Percentiles rank a stretch among this genome's conserved stretches.
Conservation (phyloP, 225 moss, liverwort and hornwort species). For the Marchantia polymorpha region DNA sequence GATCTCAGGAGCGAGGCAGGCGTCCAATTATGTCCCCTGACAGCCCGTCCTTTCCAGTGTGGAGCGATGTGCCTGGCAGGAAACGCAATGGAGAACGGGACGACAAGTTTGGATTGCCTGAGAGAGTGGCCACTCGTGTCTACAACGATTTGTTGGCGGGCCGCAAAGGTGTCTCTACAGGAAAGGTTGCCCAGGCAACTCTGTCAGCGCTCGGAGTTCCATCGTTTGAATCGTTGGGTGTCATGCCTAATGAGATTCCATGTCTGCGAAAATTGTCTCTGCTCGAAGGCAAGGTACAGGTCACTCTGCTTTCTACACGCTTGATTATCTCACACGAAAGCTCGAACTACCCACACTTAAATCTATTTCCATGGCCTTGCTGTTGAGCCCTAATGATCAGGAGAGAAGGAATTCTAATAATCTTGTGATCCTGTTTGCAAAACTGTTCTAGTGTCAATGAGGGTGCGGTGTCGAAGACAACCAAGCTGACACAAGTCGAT, state of each 20-base stretch:
- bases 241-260: conserved; percentile 68
- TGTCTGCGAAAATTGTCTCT: conserved; percentile 75
- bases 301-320: neutral
- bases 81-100: conserved; percentile 21
- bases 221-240: conserved; percentile 67
- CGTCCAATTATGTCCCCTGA: conserved; percentile 23
- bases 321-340: neutral
- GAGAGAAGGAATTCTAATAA: neutral
- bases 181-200: conserved; percentile 58
- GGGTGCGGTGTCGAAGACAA: neutral
- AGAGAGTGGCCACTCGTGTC: conserved; percentile 47
- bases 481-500: neutral
- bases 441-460: neutral
- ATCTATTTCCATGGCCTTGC: neutral
- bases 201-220: conserved; percentile 63
- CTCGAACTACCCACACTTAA: neutral
- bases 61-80: conserved; percentile 24
- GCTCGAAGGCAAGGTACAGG: conserved; percentile 78
- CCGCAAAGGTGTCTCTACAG: conserved; percentile 60
- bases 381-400: neutral
- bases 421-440: neutral
- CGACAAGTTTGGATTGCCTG: conserved; percentile 46
- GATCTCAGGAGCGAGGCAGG: conserved; percentile 25
- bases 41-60: conserved; percentile 19
- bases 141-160: conserved; percentile 53